Evolutionary conservation across 257 asterid species (phyloP).

Genomic region (Capsicum chinense): DNA sequence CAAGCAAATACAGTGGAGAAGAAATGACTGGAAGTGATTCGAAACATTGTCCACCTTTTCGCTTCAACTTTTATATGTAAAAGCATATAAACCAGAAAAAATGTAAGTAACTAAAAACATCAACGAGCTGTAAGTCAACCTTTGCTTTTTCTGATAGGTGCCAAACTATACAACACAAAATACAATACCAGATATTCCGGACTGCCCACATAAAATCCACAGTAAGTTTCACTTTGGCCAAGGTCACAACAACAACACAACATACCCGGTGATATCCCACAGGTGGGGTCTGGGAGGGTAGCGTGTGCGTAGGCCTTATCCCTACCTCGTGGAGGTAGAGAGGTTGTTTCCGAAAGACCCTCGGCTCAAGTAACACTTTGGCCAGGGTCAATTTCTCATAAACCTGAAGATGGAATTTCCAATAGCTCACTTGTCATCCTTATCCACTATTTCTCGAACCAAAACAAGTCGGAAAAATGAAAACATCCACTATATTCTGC

Average conservation of each 20-base stretch:
- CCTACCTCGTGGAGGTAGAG: no score
- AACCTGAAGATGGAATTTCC: not conserved
- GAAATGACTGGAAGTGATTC: not conserved
- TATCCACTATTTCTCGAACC: conserved; percentile 18
- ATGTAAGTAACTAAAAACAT: not conserved
- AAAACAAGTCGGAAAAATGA: not conserved
- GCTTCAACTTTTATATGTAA: not conserved
- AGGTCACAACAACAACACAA: not conserved
- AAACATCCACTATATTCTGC: not conserved
- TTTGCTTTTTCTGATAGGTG: not conserved
- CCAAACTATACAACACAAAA: not conserved
- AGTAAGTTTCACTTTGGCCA: conserved; percentile 29
- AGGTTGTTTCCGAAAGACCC: no score
- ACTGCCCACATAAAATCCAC: conserved; percentile 26
- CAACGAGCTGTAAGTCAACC: not conserved
- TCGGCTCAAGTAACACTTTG: not conserved
- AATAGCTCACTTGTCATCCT: not conserved
- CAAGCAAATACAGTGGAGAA: not conserved
- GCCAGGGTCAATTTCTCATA: conserved; percentile 28
- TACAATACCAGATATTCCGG: not conserved
- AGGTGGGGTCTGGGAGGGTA: no score
- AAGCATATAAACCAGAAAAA: not conserved
- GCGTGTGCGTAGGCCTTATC: no score
- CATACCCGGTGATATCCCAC: no score
- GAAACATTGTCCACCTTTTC: not conserved